A percentile compares a stretch with the other conserved stretches of the same genome.
Evolutionary conservation across 2,329 filamentous ascomycete species (phyloP).

Genomic region (Curvularia spicifera): DNA sequence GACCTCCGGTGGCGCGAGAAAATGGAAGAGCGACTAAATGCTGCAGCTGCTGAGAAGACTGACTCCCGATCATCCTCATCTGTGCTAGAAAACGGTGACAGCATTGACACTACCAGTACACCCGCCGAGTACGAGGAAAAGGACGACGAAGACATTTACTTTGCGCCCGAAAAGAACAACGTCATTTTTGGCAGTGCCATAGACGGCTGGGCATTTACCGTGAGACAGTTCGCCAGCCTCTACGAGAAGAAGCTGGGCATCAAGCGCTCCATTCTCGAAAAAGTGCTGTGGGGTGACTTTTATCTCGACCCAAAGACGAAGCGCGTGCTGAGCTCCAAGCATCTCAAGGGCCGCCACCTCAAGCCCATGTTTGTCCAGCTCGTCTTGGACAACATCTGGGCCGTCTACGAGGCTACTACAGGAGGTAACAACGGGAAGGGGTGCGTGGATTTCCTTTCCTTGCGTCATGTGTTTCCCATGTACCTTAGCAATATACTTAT

Average conservation of each 20-base stretch:
- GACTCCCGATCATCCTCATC: slow-evolving; percentile 55
- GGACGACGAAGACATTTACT: slow-evolving; percentile 97
- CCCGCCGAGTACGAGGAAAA: slow-evolving; percentile 78
- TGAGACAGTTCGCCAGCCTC: slow-evolving; percentile 87
- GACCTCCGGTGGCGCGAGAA: slow-evolving; percentile 94
- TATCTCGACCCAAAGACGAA: slow-evolving; percentile 98
- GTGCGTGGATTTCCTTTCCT: slow-evolving; percentile 60
- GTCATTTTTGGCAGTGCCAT: slow-evolving; percentile 98
- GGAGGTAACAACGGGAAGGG: slow-evolving; percentile 83
- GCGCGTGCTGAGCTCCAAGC: slow-evolving; percentile 86
- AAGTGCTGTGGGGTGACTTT: slow-evolving; percentile 95
- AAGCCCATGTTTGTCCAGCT: slow-evolving; percentile 99
- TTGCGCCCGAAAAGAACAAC: slow-evolving; percentile 97
- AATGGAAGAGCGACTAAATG: slow-evolving; percentile 84
- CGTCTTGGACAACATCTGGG: slow-evolving; percentile 95
- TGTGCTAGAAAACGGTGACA: slow-evolving; percentile 62
- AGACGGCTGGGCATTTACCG: slow-evolving; percentile 98
- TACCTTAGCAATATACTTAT: slow-evolving; percentile 52
- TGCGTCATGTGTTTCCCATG: slow-evolving; percentile 36
- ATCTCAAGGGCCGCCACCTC: slow-evolving; percentile 86
- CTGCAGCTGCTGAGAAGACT: slow-evolving; percentile 70
- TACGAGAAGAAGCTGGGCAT: slow-evolving; percentile 98
- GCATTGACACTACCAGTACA: slow-evolving; percentile 55
- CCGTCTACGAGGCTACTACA: slow-evolving; percentile 87
- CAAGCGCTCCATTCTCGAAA: slow-evolving; percentile 85